Base-by-base conservation (phyloP, 1,139 yeast genomes). In the Saccharomyces hybrid region DNA sequence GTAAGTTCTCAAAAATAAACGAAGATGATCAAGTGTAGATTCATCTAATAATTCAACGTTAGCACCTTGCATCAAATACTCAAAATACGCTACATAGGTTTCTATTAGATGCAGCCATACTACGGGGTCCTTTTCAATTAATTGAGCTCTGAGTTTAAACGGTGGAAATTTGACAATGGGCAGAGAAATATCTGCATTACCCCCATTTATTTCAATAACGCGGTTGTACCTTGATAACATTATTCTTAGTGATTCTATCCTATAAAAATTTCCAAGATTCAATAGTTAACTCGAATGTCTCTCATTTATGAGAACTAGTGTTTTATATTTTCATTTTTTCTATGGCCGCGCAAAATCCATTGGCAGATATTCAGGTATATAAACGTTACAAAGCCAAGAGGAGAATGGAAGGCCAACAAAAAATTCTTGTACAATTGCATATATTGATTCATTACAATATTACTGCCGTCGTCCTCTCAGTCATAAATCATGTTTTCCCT, bases 51-150 rank as follows among this genome's bases (percentile, higher is more conserved):
- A 72, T n/a, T 60, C 64, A 5, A 72, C 49, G 31, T 63, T 62
- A 26, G 62, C 60, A 2, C 68, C 57, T 3, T 64, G 56, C 53
- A 79, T 67, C 44, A 84, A 67, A 57, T 73, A 78, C 55, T 76
- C 75, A 60, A 82, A 75, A 23, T 81, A 71, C 27, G 68, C 67
- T 53, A 84, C 80, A 66, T 84, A 86, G 3, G 81, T 80, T 59
- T 84, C 87, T 14, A 86, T 70, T 31, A 84, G 70, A 67, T 85
- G 89, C 2, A 79, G 85, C 90, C 91, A 86, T 9, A 86, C 86
- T 34, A 86, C 90, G 0, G 95, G 95, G 65, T 86, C 95, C 61
- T 82, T 85, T 63, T 86, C 93, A 8, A 85, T 83, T 62, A 86
- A 73, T 8, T 88, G 82, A 0, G 91, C 86, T 46, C 93, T 73